Conservation (phyloP, 345 rosid species). For the Viola odorata region DNA sequence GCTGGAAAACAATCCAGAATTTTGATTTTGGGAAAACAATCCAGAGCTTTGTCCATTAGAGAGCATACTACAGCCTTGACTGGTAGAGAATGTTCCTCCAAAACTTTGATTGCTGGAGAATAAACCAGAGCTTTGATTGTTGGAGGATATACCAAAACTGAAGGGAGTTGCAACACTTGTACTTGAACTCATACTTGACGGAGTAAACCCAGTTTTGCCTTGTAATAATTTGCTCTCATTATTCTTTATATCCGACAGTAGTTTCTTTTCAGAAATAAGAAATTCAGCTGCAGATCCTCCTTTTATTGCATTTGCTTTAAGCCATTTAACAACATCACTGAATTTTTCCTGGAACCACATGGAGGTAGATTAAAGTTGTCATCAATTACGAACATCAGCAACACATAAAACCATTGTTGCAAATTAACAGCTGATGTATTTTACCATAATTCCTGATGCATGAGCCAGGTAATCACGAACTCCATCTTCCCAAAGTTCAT, state of each 20-base stretch:
- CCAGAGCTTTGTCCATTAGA: conserved; percentile 7
- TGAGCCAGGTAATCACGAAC: conserved; percentile 67
- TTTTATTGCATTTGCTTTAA: conserved; percentile 54
- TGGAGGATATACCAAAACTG: conserved; percentile 30
- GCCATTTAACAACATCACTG: conserved; percentile 83
- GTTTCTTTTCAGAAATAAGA: conserved; percentile 37
- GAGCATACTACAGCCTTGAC: conserved; percentile 17
- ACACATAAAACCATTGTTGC: neutral
- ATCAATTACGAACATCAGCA: neutral
- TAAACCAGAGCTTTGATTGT: conserved; percentile 13
- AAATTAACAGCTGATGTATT: neutral
- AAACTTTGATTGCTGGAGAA: conserved; percentile 13
- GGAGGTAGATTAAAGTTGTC: neutral
- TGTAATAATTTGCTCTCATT: conserved; percentile 29
- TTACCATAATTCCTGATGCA: conserved; percentile 73
- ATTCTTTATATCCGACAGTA: conserved; percentile 35
- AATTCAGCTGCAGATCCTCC: conserved; percentile 43
- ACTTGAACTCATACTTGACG: conserved; percentile 20
- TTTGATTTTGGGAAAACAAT: conserved; percentile 4
- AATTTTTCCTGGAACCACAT: conserved; percentile 58
- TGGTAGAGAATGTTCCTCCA: conserved; percentile 13
- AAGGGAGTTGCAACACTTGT: conserved; percentile 22
- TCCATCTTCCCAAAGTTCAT: conserved; percentile 99
- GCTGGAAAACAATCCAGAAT: conserved; percentile 5
- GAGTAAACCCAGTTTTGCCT: conserved; percentile 31